Base-by-base conservation (phyloP, 495 filamentous ascomycete genomes). In the Aspergillus steynii region DNA sequence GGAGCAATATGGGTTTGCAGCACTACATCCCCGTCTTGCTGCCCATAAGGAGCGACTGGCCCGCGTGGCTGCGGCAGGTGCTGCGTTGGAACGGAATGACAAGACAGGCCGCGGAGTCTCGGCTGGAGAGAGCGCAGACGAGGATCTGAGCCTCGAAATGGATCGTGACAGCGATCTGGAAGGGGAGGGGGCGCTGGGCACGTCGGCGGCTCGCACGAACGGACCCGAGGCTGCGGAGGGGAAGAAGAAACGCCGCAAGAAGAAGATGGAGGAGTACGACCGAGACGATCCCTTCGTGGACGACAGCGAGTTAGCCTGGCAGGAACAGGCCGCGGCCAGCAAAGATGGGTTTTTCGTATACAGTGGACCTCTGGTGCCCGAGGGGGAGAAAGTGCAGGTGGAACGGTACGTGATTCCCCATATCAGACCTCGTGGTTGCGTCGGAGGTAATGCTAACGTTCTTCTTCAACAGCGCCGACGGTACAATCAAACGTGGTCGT, bases 271-370 rank as follows among this genome's bases (percentile, higher is more conserved):
- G 66, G 90, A 96, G 61, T 99, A 99, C 68, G 93, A 97, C 74
- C 92, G 92, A 63, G 91, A 95, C 56, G 95, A 99, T 68, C 94
- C 93, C 37, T 99, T 99, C 71, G 94, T 99, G 58, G 95, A 99
- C 70, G 95, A 99, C 73, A 94, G 91, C 14, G 95, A 99, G 69
- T 68, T 97, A 77, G 83, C 94, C 7, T 99, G 93, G 92, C 92
- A 98, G 76, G 91, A 96, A 73, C 90, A 94, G 71, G 94, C 95
- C 26, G 91, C 93, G 20, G 92, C 93, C 26, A 94, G 90, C 58
- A 90, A 93, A 64, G 96, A 98, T 77, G 90, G 91, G 4, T 95
- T 93, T 76, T 94, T 93, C 67, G 91, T 94, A 26, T 93, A 95
- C 71, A 89, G 88, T 65, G 90, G 93, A 48, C 91, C 93, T 32